phyloP scores from a whole-genome alignment of 2,329 filamentous ascomycete genomes.

The Clonostachys rosea region DNA sequence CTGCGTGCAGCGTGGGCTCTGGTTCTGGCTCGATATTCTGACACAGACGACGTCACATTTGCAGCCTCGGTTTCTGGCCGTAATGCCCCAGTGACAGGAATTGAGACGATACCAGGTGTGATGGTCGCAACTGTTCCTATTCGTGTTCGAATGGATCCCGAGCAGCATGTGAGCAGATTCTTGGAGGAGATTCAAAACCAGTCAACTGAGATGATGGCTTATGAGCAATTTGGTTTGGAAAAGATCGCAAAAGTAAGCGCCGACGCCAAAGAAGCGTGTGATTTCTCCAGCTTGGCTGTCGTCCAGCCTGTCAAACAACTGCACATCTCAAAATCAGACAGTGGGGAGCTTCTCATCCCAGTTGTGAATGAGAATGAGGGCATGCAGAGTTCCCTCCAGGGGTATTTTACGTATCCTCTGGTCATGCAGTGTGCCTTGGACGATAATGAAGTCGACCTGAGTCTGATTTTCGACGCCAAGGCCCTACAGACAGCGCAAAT shows the following conservation, averaged over 20 bases:
- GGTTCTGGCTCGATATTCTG: not conserved
- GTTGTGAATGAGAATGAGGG: not conserved
- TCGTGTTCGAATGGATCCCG: not conserved
- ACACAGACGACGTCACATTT: conserved; percentile 4
- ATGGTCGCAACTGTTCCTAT: conserved; percentile 12
- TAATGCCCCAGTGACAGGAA: conserved; percentile 2
- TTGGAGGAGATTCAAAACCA: conserved; percentile 3
- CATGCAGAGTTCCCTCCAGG: conserved; percentile 12
- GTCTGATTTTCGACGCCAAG: conserved; percentile 1
- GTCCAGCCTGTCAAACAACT: not conserved
- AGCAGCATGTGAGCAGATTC: not conserved
- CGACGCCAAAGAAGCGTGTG: conserved; percentile 4
- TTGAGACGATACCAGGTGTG: not conserved
- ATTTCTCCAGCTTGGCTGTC: conserved; percentile 1
- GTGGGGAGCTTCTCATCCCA: conserved; percentile 13
- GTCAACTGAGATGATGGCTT: conserved; percentile 4
- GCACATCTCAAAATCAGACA: not conserved
- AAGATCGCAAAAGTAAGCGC: conserved; percentile 7
- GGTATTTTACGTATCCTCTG: conserved; percentile 3
- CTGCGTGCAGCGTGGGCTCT: conserved; percentile 13
- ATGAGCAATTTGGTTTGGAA: conserved; percentile 10
- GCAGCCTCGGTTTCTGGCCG: conserved; percentile 5
- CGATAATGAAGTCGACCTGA: not conserved
- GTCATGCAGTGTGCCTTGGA: not conserved
- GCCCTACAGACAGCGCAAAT: conserved; percentile 2